These are phyloP conservation scores for Saccharata proteae DNA, from an alignment of 2,329 filamentous ascomycete species.

Conservation along the genomic window DNA sequence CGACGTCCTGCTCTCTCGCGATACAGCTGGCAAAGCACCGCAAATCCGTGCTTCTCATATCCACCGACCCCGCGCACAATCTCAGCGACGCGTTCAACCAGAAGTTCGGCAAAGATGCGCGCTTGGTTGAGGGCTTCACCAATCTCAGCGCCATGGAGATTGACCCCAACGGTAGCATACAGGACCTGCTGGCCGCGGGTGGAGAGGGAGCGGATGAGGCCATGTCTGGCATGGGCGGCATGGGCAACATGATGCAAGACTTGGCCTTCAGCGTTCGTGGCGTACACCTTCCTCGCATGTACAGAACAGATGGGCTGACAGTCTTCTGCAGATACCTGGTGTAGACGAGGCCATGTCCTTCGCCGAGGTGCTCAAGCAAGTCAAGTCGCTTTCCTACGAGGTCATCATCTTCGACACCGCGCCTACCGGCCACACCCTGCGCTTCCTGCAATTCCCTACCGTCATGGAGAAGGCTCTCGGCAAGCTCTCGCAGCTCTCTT, in stretches of 20 bases:
- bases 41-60: conserved; percentile 93
- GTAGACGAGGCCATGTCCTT: conserved; percentile 99
- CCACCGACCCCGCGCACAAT: conserved; percentile 96
- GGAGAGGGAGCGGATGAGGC: conserved; percentile 61
- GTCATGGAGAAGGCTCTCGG: conserved; percentile 97
- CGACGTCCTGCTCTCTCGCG: conserved; percentile 95
- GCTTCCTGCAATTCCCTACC: conserved; percentile 95
- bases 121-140: conserved; percentile 79
- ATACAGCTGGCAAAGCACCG: conserved; percentile 94
- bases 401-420: conserved; percentile 99
- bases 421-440: conserved; percentile 92
- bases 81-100: conserved; percentile 95
- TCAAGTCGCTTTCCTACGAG: conserved; percentile 97
- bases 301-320: not conserved
- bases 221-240: conserved; percentile 53
- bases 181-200: conserved; percentile 74
- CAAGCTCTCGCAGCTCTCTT: conserved; percentile 87
- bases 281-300: not conserved
- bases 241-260: conserved; percentile 98
- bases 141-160: conserved; percentile 99
- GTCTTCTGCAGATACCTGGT: conserved; percentile 63
- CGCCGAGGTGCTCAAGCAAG: conserved; percentile 96
- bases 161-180: conserved; percentile 94
- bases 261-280: conserved; percentile 75
- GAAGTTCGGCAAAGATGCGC: conserved; percentile 98